Evolutionary conservation across 352 stramenopile genomes (phyloP).

Genomic region (Aphanomyces invadans): DNA sequence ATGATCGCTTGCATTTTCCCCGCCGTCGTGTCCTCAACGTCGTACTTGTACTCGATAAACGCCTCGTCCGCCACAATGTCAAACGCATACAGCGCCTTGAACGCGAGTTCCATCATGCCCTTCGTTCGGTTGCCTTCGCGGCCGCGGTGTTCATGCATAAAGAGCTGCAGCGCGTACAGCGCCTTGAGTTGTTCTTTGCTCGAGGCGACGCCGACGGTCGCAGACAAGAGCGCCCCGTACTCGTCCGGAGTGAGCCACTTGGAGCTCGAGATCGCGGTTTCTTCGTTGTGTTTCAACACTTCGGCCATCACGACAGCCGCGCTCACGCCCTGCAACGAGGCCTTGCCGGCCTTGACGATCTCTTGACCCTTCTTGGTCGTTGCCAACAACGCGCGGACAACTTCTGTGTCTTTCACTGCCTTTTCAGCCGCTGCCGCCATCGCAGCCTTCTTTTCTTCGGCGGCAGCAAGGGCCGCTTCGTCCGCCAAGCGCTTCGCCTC

Average conservation of each 20-base stretch:
- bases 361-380: slow-evolving; percentile 60
- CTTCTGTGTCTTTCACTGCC: slow-evolving; percentile 42
- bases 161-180: slow-evolving; percentile 69
- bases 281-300: slow-evolving; percentile 41
- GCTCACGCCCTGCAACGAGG: slow-evolving; percentile 41
- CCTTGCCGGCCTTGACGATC: slow-evolving; percentile 43
- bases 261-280: slow-evolving; percentile 66
- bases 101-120: slow-evolving; percentile 72
- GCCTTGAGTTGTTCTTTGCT: slow-evolving; percentile 60
- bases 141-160: slow-evolving; percentile 64
- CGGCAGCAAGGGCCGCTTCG: slow-evolving; percentile 39
- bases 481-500: slow-evolving; percentile 38
- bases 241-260: slow-evolving; percentile 64
- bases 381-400: slow-evolving; percentile 52
- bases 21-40: slow-evolving; percentile 58
- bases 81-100: slow-evolving; percentile 78
- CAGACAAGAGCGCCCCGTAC: slow-evolving; percentile 57
- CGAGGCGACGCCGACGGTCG: slow-evolving; percentile 41
- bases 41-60: slow-evolving; percentile 85
- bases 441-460: slow-evolving; percentile 30
- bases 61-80: slow-evolving; percentile 71
- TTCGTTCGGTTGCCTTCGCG: slow-evolving; percentile 33
- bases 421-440: slow-evolving; percentile 45
- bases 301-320: slow-evolving; percentile 50
- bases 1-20: slow-evolving; percentile 80